Conservation (phyloP, 306 rosid genomes). For the Delonix regia region DNA sequence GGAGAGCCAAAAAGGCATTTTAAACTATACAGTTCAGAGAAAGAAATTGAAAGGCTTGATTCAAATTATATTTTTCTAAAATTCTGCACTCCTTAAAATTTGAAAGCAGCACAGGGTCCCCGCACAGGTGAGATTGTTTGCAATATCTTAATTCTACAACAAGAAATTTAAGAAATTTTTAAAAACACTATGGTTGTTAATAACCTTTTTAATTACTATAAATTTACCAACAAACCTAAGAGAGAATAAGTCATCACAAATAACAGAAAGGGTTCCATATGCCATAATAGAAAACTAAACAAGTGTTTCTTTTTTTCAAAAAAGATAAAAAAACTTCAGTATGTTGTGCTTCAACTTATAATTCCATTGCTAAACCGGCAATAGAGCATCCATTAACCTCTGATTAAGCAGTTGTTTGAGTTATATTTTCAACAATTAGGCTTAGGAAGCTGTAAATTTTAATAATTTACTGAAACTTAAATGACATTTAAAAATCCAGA, state of each 20-base stretch:
- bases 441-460: background rate
- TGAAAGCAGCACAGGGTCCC: conserved; percentile 12
- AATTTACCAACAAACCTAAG: conserved; percentile 6
- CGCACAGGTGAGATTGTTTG: conserved; percentile 14
- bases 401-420: background rate
- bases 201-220: conserved; percentile 11
- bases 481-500: background rate
- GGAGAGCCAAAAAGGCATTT: background rate
- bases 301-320: background rate
- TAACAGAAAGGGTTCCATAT: conserved; percentile 18
- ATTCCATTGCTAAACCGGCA: conserved; percentile 3
- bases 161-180: conserved; percentile 6
- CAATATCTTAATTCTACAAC: conserved; percentile 20
- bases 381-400: background rate
- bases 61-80: conserved; percentile 3
- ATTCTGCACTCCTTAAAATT: background rate
- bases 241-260: conserved; percentile 8
- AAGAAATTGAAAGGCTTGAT: conserved; percentile 7
- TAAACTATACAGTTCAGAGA: background rate
- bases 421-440: conserved; percentile 11
- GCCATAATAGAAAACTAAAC: conserved; percentile 21
- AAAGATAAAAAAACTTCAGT: background rate
- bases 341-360: conserved; percentile 18
- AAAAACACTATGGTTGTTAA: background rate
- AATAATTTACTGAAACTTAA: background rate